Evolutionary conservation across 345 rosid species (phyloP).

Genomic region (Microcos paniculata): DNA sequence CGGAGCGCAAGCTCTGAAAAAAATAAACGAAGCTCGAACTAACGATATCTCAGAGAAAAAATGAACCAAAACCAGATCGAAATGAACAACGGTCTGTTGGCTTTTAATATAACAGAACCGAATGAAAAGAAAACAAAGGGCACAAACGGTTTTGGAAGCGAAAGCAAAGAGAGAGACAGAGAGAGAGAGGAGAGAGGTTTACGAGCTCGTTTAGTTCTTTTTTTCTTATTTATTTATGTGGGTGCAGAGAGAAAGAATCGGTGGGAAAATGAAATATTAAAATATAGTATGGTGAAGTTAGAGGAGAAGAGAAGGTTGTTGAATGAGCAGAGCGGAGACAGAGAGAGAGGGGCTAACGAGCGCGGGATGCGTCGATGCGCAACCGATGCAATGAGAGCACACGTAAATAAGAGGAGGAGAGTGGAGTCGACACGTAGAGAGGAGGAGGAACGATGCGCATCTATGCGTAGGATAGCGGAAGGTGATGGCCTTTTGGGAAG

Average conservation of each 20-base stretch:
- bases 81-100: background rate
- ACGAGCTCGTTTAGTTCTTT: no score
- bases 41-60: background rate
- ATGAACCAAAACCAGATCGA: background rate
- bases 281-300: background rate
- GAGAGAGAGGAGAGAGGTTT: background rate
- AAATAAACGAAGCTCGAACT: background rate
- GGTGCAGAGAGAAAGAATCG: background rate
- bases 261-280: background rate
- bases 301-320: background rate
- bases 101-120: background rate
- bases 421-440: background rate
- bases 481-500: no score
- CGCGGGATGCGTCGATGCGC: background rate
- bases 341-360: slow-evolving; percentile 4
- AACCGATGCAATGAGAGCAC: background rate
- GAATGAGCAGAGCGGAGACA: no score
- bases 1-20: background rate
- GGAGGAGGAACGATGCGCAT: background rate
- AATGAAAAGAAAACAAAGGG: background rate
- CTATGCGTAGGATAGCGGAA: background rate
- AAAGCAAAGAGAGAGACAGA: background rate
- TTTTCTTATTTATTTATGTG: no score
- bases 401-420: background rate
- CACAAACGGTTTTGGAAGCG: background rate